Percentiles rank a stretch among this genome's conserved stretches.
phyloP scores from a whole-genome alignment of 2,329 filamentous ascomycete species.

The Pleoardoris graminearum region DNA sequence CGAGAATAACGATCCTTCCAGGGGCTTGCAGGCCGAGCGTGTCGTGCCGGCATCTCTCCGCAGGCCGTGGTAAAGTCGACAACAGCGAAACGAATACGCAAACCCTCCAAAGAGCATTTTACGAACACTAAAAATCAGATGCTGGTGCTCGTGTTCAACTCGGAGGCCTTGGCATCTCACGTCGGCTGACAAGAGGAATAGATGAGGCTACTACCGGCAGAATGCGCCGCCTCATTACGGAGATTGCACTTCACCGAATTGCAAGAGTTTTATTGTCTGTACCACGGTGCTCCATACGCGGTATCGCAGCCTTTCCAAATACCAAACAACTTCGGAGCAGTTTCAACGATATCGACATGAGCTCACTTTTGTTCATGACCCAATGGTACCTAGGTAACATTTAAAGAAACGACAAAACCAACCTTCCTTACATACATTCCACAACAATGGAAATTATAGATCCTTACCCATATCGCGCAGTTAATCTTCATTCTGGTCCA shows the following conservation, averaged over 20 bases:
- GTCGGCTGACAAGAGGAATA: slow-evolving; percentile 20
- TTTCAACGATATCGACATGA: not conserved
- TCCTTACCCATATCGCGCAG: no score
- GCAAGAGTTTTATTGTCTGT: not conserved
- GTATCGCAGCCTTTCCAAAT: not conserved
- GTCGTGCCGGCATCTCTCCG: no score
- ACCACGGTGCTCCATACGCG: not conserved
- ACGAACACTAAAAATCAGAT: slow-evolving; percentile 21
- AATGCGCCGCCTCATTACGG: slow-evolving; percentile 18
- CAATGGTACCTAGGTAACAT: no score
- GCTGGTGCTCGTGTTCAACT: not conserved
- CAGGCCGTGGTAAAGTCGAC: no score
- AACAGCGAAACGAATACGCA: no score
- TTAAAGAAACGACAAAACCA: not conserved
- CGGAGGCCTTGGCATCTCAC: not conserved
- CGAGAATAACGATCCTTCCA: not conserved
- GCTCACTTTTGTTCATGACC: no score
- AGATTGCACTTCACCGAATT: slow-evolving; percentile 14
- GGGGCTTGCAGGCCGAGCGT: no score
- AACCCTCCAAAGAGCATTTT: not conserved
- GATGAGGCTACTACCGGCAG: slow-evolving; percentile 31
- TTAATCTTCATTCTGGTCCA: not conserved
- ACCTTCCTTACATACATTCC: not conserved
- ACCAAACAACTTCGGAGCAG: no score
- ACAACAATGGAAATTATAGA: not conserved